These are phyloP conservation scores for Tolypocladium tropicale DNA, from an alignment of 2,329 filamentous ascomycete genomes.

Conservation along the genomic window DNA sequence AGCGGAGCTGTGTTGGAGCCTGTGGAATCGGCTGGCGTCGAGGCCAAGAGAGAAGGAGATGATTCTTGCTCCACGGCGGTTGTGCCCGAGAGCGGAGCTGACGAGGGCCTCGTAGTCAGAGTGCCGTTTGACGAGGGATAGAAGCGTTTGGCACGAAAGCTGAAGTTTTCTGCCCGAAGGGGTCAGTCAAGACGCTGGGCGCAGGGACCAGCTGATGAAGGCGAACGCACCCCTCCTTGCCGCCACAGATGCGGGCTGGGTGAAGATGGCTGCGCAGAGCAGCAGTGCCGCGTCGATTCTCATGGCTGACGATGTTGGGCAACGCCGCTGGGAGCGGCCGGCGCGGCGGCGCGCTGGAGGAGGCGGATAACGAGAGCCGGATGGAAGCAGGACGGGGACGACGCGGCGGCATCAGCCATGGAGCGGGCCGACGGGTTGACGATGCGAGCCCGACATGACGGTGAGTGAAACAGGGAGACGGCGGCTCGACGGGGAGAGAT, in stretches of 20 bases:
- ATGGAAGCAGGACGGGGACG: not conserved
- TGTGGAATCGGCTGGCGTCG: not conserved
- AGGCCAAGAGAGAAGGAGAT: not conserved
- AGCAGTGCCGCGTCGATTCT: slow-evolving; percentile 6
- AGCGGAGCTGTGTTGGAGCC: not conserved
- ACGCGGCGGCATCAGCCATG: slow-evolving; percentile 1
- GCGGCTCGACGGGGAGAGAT: not conserved
- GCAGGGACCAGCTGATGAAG: not conserved
- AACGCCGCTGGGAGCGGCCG: not conserved
- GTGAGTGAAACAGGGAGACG: not conserved
- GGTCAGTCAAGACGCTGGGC: not conserved
- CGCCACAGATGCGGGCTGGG: slow-evolving; percentile 5
- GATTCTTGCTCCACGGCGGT: not conserved
- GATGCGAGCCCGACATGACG: slow-evolving; percentile 1
- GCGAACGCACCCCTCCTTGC: slow-evolving; percentile 6
- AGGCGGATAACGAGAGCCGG: not conserved
- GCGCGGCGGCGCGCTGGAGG: not conserved
- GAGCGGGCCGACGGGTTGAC: slow-evolving; percentile 1
- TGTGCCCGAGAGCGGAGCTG: not conserved
- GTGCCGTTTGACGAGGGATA: not conserved
- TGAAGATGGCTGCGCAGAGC: slow-evolving; percentile 7
- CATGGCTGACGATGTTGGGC: slow-evolving; percentile 6
- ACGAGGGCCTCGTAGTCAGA: not conserved
- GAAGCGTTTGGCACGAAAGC: not conserved
- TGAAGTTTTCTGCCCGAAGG: not conserved